Conservation (phyloP, 2,329 filamentous ascomycete species). For the Xylaria digitata region DNA sequence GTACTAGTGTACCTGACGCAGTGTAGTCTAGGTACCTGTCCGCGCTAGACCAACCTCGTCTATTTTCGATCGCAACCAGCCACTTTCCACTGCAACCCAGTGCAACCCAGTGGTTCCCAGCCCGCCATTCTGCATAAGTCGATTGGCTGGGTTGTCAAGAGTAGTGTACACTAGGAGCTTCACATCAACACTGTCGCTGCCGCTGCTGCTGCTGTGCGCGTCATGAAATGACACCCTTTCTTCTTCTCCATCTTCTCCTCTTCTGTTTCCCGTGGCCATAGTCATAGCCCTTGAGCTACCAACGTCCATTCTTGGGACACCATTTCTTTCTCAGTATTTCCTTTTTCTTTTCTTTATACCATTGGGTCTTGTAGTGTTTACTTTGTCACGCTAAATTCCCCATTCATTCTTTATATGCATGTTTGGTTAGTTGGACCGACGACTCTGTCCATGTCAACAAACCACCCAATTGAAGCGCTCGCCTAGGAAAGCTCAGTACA, state of each 20-base stretch:
- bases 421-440: not conserved
- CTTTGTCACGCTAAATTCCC: not conserved
- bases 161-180: no score
- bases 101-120: constrained; percentile 17
- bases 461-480: constrained; percentile 11
- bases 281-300: constrained; percentile 18
- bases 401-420: constrained; percentile 17
- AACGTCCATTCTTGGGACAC: constrained; percentile 10
- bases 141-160: constrained; percentile 32
- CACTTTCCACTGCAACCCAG: constrained; percentile 18
- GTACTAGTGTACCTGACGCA: no score
- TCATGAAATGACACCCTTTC: constrained; percentile 28
- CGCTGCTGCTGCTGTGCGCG: constrained; percentile 17
- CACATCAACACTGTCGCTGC: constrained; percentile 23
- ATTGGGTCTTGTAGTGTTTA: constrained; percentile 16
- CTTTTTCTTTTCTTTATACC: constrained; percentile 10
- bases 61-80: constrained; percentile 35
- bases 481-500: not conserved
- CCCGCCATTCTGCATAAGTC: constrained; percentile 15
- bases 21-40: not conserved
- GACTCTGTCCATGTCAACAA: constrained; percentile 24
- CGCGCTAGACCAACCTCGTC: constrained; percentile 38
- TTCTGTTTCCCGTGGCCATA: constrained; percentile 16
- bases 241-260: not conserved
- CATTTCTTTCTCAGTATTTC: constrained; percentile 10